These are phyloP conservation scores for Chenopodium berlandieri DNA, from an alignment of 148 eudicot species.

Conservation along the genomic window DNA sequence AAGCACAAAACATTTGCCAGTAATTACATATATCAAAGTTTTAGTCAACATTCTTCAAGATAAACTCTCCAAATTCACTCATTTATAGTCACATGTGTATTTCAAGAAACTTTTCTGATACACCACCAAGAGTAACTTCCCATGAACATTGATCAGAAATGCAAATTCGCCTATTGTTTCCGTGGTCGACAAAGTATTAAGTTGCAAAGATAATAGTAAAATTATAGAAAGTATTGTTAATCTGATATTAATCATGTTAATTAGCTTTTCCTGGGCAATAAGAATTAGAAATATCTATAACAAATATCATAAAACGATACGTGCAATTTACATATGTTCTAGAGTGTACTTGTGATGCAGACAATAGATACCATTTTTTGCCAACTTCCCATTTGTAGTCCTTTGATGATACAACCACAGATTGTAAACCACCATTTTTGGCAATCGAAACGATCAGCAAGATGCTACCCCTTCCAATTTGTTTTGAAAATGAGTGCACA, in stretches of 20 bases:
- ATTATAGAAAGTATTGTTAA: background rate
- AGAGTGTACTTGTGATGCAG: constrained; percentile 26
- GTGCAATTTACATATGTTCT: constrained; percentile 18
- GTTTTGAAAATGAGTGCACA: constrained; percentile 30
- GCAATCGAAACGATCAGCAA: constrained; percentile 12
- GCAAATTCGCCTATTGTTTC: background rate
- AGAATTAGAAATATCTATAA: constrained; percentile 10
- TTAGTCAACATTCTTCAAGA: background rate
- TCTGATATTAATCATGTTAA: background rate
- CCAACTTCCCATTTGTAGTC: constrained; percentile 13
- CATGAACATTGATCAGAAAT: background rate
- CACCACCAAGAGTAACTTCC: background rate
- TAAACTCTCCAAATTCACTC: background rate
- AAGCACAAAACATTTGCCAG: background rate
- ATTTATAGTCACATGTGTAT: background rate
- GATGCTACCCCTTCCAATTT: constrained; percentile 30
- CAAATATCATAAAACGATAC: constrained; percentile 18
- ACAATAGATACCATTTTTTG: constrained; percentile 14
- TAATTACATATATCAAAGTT: background rate
- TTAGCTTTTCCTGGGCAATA: constrained; percentile 8
- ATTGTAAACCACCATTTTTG: constrained; percentile 8
- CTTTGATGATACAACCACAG: constrained; percentile 18
- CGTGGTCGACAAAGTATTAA: background rate
- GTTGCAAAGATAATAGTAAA: background rate
- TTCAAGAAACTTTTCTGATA: background rate